These are phyloP conservation scores for Trichophyton benhamiae DNA, from an alignment of 2,329 filamentous ascomycete genomes.

Conservation along the genomic window DNA sequence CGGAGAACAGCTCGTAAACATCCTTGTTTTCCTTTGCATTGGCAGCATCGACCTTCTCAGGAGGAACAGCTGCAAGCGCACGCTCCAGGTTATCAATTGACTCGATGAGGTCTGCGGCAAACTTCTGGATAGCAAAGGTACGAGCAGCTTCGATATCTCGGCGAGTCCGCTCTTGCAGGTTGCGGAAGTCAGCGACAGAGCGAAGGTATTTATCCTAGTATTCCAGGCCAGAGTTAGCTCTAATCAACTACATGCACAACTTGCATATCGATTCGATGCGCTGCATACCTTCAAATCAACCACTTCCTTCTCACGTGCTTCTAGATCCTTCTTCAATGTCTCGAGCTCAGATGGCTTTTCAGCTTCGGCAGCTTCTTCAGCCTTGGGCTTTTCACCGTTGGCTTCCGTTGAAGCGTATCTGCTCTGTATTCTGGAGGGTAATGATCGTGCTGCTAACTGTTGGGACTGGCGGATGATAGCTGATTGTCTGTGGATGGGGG, in stretches of 20 bases:
- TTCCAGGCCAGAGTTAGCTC: constrained; percentile 1
- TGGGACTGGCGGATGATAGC: constrained; percentile 23
- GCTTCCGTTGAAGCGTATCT: constrained; percentile 36
- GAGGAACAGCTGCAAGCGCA: constrained; percentile 65
- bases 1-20: constrained; percentile 67
- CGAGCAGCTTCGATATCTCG: constrained; percentile 78
- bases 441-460: constrained; percentile 20
- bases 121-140: constrained; percentile 88
- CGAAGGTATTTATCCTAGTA: constrained; percentile 84
- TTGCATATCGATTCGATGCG: background rate
- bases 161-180: constrained; percentile 86
- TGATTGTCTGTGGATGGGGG: constrained; percentile 24
- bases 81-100: constrained; percentile 95
- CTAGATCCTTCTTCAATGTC: constrained; percentile 52
- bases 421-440: constrained; percentile 23
- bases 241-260: background rate
- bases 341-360: constrained; percentile 33
- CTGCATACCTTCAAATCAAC: constrained; percentile 68
- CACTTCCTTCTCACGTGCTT: constrained; percentile 59
- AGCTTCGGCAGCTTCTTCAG: constrained; percentile 28
- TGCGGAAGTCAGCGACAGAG: constrained; percentile 90
- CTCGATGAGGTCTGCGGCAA: constrained; percentile 89
- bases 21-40: constrained; percentile 54
- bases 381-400: constrained; percentile 19
- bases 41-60: constrained; percentile 52